A percentile compares a stretch with the other conserved stretches of the same genome.
Conservation (phyloP, 2,329 filamentous ascomycete species). For the Neonectria punicea region DNA sequence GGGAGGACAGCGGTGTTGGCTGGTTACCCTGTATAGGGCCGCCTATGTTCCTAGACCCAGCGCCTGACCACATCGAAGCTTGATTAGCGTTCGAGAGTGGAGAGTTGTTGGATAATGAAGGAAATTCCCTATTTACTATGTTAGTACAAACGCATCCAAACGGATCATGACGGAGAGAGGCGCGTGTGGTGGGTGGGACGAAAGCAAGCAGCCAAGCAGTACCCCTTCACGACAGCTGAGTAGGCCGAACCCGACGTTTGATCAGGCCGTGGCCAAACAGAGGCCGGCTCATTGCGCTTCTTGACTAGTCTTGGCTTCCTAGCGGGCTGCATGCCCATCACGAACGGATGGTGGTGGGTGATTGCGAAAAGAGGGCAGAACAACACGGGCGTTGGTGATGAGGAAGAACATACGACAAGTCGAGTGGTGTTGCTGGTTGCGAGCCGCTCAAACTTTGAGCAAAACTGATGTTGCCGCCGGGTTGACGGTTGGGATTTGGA, state of each 20-base stretch:
- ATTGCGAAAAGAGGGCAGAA: neutral
- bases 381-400: neutral
- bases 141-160: neutral
- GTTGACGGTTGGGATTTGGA: slow-evolving; percentile 63
- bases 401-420: slow-evolving; percentile 68
- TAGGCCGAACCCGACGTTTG: slow-evolving; percentile 35
- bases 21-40: slow-evolving; percentile 63
- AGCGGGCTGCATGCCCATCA: slow-evolving; percentile 20
- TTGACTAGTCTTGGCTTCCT: slow-evolving; percentile 26
- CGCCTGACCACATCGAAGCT: slow-evolving; percentile 65
- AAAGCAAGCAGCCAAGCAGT: slow-evolving; percentile 24
- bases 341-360: neutral
- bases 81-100: slow-evolving; percentile 61
- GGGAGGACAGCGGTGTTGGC: slow-evolving; percentile 60
- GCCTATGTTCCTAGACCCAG: slow-evolving; percentile 59
- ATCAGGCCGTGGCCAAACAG: slow-evolving; percentile 9
- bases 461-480: slow-evolving; percentile 71
- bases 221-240: slow-evolving; percentile 48
- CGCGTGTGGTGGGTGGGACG: neutral
- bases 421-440: slow-evolving; percentile 69
- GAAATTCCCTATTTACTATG: slow-evolving; percentile 67
- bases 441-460: slow-evolving; percentile 73
- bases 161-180: neutral
- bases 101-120: slow-evolving; percentile 70
- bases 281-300: slow-evolving; percentile 23